Percentiles rank a stretch among this genome's conserved stretches.
Conservation (phyloP, 1,284 basidiomycete species). For the Ceratobasidium sp. region DNA sequence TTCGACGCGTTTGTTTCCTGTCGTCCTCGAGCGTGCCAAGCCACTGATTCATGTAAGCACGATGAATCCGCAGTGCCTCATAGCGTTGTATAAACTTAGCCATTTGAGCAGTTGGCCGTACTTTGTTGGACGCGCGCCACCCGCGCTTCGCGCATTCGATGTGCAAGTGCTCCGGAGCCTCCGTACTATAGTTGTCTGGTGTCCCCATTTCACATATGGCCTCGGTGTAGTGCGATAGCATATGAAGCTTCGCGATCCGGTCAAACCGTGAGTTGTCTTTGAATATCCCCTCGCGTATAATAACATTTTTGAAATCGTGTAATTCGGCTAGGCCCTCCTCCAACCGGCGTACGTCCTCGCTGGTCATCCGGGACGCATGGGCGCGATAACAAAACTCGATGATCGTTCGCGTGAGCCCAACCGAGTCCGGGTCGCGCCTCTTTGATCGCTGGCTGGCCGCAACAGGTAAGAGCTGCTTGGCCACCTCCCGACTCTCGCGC, state of each 20-base stretch:
- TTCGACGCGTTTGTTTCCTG: background rate
- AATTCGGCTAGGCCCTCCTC: constrained; percentile 44
- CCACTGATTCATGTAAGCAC: constrained; percentile 1
- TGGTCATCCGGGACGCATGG: background rate
- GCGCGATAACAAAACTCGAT: constrained; percentile 2
- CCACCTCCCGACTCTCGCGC: constrained; percentile 56
- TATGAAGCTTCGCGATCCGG: constrained; percentile 41
- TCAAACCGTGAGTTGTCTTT: constrained; percentile 1
- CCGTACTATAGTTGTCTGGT: constrained; percentile 45
- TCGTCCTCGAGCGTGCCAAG: background rate
- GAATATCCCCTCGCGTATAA: constrained; percentile 27
- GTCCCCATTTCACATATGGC: constrained; percentile 39
- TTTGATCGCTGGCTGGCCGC: background rate
- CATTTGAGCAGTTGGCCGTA: constrained; percentile 40
- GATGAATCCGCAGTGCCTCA: constrained; percentile 1
- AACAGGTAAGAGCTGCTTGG: constrained; percentile 43
- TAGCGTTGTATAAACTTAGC: background rate
- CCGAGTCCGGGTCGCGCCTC: constrained; percentile 20
- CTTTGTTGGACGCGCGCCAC: constrained; percentile 42
- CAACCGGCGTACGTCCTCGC: constrained; percentile 26
- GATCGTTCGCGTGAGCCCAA: constrained; percentile 9
- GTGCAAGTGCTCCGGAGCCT: constrained; percentile 43
- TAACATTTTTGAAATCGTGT: constrained; percentile 48
- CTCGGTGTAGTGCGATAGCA: constrained; percentile 37
- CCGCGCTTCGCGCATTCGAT: constrained; percentile 41